Evolutionary conservation across 2,329 filamentous ascomycete species (phyloP), one percentile per base, ranked within the genome.

Genomic region (Rutstroemia sp.): DNA sequence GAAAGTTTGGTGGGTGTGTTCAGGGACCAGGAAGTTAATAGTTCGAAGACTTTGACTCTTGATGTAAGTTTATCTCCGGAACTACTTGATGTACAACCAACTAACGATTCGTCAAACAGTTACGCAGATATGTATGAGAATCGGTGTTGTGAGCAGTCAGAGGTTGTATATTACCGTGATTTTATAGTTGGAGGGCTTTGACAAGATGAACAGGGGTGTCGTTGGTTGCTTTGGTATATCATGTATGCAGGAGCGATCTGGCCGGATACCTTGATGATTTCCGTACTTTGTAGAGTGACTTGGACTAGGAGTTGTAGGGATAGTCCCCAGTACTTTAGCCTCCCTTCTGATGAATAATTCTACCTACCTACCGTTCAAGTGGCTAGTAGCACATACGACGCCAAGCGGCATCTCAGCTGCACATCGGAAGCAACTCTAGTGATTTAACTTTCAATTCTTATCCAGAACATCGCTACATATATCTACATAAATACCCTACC

Each of bases 1-100:
- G 92, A 99, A 78, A 95, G 91, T 60, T 73, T 99, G 65, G 91
- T 99, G 4, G 94, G 94, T 51, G 91, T 99, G 10, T 97, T 96
- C 76, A 81, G 94, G 63, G 95, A 99, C 69, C 94, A 99, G 75
- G 84, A 86, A 56, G 89, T 90, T 57, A 99, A 97, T 73, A 95
- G 87, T 67, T 95, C 88, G 65, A 88, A 90, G 73, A 89, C 90
- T 39, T 75, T 99, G 73, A 97, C 92, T 57, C 76, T 99, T 66
- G 94, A 99, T 85, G 91, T 97, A 76, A 92, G 92, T 77, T 56
- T 55, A 16, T 4, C 19, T 16, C 14, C 23, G 9, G n/a, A 8
- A 25, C 3, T 46, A 3, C 19, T 12, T n/a, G 3, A 44, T 25
- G 2, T 47, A 4, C 40, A 7, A 36, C 45, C 2, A 59, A 42